Base-by-base conservation (phyloP, 768 basidiomycete genomes). In the Tylopilus sp. region DNA sequence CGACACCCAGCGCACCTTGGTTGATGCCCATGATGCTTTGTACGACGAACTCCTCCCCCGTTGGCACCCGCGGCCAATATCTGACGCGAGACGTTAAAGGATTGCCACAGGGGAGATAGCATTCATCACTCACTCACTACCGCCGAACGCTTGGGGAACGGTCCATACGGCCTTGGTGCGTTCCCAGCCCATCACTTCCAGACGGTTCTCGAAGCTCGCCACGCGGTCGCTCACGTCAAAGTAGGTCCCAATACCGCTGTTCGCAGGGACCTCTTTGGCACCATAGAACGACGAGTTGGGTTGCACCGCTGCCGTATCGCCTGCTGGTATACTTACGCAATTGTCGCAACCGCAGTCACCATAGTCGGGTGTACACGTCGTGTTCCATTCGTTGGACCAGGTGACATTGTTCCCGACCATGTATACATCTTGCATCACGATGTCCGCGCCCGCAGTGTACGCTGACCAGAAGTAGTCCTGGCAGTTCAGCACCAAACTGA, bases 291-390 rank as follows among this genome's bases (percentile, higher is more conserved):
- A 62, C 30, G 60, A 41, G 48, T 63, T 62, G 26, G 65, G 69
- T 0, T 60, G 67, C 3, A 71, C 65, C 2, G 67, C 61, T 7
- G 56, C 53, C 1, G 25, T 57, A n/a, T 68, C 71, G 3, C 86
- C 87, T 50, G 79, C 69, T 2, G 59, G 11, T 33, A 70, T 64
- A 44, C 68, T 68, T 24, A 52, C 0, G 66, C 90, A 92, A 57
- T 81, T 77, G 59, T 85, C 86, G 52, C 74, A 89, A 59, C 90
- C 90, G 59, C 88, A 91, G 61, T 82, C 82, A 3, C 88, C 89
- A 56, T 80, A 88, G 56, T 82, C 78, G 3, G 63, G 60, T 2
- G 84, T 87, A 65, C 87, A 31, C 3, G 55, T 82, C 78, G 86
- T 89, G 19, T 76, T 63, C 83, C 83, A 87, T 11, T 74, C 72